Percentiles rank a stretch among this genome's conserved stretches.
phyloP scores from a whole-genome alignment of 495 filamentous ascomycete species.

The Glarea lozoyensis region DNA sequence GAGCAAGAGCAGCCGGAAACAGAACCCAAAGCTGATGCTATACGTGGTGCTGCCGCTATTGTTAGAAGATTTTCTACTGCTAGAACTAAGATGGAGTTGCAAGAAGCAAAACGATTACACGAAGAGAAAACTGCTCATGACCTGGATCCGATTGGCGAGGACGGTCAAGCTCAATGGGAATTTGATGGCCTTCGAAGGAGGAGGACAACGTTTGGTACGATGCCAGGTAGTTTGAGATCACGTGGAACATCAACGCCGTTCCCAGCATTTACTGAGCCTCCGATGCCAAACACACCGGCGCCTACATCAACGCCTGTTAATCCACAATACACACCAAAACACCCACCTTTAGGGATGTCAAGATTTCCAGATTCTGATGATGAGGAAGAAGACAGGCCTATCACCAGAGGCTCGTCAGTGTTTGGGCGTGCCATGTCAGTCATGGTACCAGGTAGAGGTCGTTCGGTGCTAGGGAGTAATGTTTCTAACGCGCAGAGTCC shows the following conservation, averaged over 20 bases:
- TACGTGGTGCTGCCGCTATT: conserved; percentile 85
- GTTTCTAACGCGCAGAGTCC: conserved; percentile 30
- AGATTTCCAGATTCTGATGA: conserved; percentile 60
- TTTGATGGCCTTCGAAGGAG: conserved; percentile 84
- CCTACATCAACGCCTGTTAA: conserved; percentile 3
- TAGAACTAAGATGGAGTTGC: conserved; percentile 67
- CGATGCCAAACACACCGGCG: conserved; percentile 19
- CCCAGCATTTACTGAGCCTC: conserved; percentile 26
- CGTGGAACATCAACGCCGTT: conserved; percentile 13
- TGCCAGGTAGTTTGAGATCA: conserved; percentile 14
- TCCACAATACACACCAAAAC: conserved; percentile 35
- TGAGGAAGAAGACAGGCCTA: conserved; percentile 38
- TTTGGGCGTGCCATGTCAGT: conserved; percentile 39
- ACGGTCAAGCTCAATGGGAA: conserved; percentile 81
- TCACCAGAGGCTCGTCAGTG: conserved; percentile 43
- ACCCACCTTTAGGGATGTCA: conserved; percentile 85
- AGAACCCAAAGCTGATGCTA: conserved; percentile 93
- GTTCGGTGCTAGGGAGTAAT: conserved; percentile 10
- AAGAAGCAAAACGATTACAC: conserved; percentile 70
- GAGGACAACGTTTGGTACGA: conserved; percentile 56
- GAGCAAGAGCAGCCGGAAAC: conserved; percentile 91
- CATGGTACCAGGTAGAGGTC: conserved; percentile 2
- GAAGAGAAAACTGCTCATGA: conserved; percentile 70
- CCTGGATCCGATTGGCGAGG: conserved; percentile 66
- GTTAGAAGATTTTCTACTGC: conserved; percentile 72